Conservation (phyloP, 305 asterid species). For the Caryopteris hybrid region DNA sequence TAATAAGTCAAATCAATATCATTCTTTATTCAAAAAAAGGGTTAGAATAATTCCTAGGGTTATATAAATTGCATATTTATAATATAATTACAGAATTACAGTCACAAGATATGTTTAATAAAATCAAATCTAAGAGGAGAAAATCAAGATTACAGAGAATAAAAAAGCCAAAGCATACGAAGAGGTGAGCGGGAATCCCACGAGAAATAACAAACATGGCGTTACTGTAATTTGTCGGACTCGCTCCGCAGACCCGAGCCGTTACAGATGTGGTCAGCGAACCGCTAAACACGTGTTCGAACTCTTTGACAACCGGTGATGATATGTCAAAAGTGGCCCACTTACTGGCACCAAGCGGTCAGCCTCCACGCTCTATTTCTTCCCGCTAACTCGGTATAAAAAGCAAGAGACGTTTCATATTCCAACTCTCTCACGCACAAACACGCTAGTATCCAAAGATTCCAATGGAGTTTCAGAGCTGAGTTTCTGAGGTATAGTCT, state of each 20-base stretch:
- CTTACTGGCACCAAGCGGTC: slow-evolving; percentile 34
- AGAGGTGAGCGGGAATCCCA: not conserved
- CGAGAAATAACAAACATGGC: slow-evolving; percentile 7
- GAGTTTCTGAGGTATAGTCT: slow-evolving; percentile 6
- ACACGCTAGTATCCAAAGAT: not conserved
- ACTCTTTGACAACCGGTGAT: slow-evolving; percentile 21
- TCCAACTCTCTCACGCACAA: slow-evolving; percentile 1
- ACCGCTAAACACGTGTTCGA: slow-evolving; percentile 24
- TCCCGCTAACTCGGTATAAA: slow-evolving; percentile 35
- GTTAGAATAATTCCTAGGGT: too few species aligned
- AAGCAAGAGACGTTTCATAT: slow-evolving; percentile 5
- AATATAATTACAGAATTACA: too few species aligned
- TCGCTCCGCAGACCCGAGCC: slow-evolving; percentile 17
- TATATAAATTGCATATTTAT: too few species aligned
- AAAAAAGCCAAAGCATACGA: not conserved
- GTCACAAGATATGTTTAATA: too few species aligned
- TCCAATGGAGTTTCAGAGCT: not conserved
- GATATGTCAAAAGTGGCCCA: slow-evolving; percentile 18
- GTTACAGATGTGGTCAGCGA: slow-evolving; percentile 15
- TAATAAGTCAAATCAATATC: too few species aligned
- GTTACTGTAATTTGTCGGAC: slow-evolving; percentile 24
- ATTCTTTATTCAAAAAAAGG: too few species aligned
- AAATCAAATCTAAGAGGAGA: too few species aligned
- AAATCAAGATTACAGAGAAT: not conserved
- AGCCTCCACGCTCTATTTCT: slow-evolving; percentile 12